Base-by-base conservation (phyloP, 2,329 filamentous ascomycete genomes). In the Clonostachys rosea region DNA sequence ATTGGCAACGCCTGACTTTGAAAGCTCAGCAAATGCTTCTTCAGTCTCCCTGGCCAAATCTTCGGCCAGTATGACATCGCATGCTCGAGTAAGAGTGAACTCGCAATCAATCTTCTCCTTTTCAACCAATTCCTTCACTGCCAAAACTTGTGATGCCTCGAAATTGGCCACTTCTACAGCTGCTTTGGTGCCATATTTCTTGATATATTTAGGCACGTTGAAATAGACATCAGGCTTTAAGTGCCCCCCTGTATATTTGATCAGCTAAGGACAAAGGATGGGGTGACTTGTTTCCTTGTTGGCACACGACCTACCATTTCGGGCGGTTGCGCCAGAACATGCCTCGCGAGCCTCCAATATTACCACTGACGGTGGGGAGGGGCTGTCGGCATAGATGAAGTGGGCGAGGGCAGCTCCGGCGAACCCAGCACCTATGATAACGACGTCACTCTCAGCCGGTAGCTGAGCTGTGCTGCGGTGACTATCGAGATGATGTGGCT, bases 61-160 rank as follows among this genome's bases (percentile, higher is more conserved):
- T 16, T 36, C 33, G 1, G 51, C 57, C 7, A 71, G 47, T 13
- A 63, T 60, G 1, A 71, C 65, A 50, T 74, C 69, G 5, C 63
- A 56, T 7, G 64, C 62, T 5, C 69, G 55, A 1, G 67, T 70
- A 3, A 73, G 40, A 11, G 69, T 59, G n/a, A 74, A 69, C 24
- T 75, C 71, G 49, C 71, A 74, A 40, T 74, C 68, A 12, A 74
- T 61, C 4, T 62, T 49, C 16, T 43, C 40, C 24, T 46, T 33
- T n/a, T 34, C 20, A 16, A 43, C 30, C 10, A 33, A 33, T 34
- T 13, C 30, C 45, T 68, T 65, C 5, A 74, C 55, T 7, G 51
- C 50, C 18, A 46, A 42, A 1, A 55, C 49, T 45, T 59, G 52
- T 4, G 47, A 45, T 6, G 49, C 49, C 42, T 57, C 54, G 42